Evolutionary conservation across 2,329 filamentous ascomycete species (phyloP), one percentile per base, ranked within the genome.

Genomic region (Didymella pomorum): DNA sequence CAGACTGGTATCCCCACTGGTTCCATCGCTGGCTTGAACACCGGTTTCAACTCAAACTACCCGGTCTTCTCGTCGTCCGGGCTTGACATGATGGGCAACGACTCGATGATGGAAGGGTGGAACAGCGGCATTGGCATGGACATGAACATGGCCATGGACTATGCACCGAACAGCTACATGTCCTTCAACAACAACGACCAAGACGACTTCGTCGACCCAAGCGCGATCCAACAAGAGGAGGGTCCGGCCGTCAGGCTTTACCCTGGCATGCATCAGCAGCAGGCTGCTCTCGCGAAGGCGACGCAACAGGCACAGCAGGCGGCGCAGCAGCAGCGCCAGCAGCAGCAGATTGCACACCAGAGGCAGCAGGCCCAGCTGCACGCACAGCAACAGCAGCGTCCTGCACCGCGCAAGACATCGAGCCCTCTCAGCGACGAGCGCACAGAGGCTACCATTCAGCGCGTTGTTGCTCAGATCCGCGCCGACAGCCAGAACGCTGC

Each of bases 261-360:
- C 82, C 94, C 94, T 12, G 94, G 93, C 52, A 95, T 96, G 85
- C 94, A 98, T 80, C 92, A 93, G 71, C 92, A 93, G 75, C 87
- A 90, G 78, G 93, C 92, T 48, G 91, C 91, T 58, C 54, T 74
- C 54, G 72, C 72, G 42, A 74, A 76, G 64, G 73, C 71, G 16
- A 71, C 73, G 56, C 70, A 74, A 47, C 68, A 70, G 28, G 52
- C 71, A 18, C 74, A 74, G 39, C 76, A 75, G 60, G 75, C 77
- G 64, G 70, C 71, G 28, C 73, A 74, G 41, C 76, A 75, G 61
- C 76, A 78, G 65, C 73, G 72, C 49, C 87, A 87, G 60, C 84
- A 88, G 64, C 83, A 83, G 60, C 75, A 81, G 61, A 76, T 77
- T 58, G 64, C 31, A 73, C 70, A 73, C 58, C 65, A 68, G 56